These are phyloP conservation scores for Xylona heveae DNA, from an alignment of 495 filamentous ascomycete species.

Conservation along the genomic window DNA sequence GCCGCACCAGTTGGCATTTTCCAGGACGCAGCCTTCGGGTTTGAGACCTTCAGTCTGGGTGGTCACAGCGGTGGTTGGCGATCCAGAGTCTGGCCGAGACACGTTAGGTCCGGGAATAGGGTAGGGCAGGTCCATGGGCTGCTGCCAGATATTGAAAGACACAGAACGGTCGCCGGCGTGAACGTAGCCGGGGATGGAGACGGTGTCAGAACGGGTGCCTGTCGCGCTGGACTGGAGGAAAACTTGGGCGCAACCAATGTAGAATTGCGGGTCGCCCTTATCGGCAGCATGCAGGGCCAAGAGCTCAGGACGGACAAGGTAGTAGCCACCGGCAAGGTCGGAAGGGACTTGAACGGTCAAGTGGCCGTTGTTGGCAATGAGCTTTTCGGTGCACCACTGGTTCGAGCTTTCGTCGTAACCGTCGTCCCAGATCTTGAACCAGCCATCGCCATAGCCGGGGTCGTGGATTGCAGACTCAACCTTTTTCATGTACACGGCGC, in stretches of 20 bases:
- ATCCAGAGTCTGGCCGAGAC: conserved; percentile 13
- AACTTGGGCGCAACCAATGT: conserved; percentile 49
- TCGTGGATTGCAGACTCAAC: conserved; percentile 22
- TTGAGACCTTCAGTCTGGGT: conserved; percentile 21
- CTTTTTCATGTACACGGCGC: conserved; percentile 52
- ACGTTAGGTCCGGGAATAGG: conserved; percentile 7
- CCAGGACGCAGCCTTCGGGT: conserved; percentile 30
- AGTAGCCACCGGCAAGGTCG: conserved; percentile 39
- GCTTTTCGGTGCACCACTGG: conserved; percentile 45
- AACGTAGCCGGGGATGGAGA: conserved; percentile 48
- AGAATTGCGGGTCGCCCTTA: conserved; percentile 39
- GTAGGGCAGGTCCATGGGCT: conserved; percentile 19
- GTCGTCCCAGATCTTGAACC: conserved; percentile 62
- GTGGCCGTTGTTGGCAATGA: conserved; percentile 42
- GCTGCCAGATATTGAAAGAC: conserved; percentile 38
- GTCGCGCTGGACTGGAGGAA: conserved; percentile 29
- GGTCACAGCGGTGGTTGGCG: conserved; percentile 7
- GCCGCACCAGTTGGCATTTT: conserved; percentile 55
- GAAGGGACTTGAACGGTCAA: conserved; percentile 35
- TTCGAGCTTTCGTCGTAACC: conserved; percentile 30
- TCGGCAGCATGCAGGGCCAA: conserved; percentile 44
- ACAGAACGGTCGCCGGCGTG: conserved; percentile 19
- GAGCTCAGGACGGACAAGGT: conserved; percentile 45
- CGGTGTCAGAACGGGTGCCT: conserved; percentile 20
- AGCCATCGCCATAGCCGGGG: conserved; percentile 34